Conservation (phyloP, 768 basidiomycete genomes). For the Chalciporus pseudorubinellus region DNA sequence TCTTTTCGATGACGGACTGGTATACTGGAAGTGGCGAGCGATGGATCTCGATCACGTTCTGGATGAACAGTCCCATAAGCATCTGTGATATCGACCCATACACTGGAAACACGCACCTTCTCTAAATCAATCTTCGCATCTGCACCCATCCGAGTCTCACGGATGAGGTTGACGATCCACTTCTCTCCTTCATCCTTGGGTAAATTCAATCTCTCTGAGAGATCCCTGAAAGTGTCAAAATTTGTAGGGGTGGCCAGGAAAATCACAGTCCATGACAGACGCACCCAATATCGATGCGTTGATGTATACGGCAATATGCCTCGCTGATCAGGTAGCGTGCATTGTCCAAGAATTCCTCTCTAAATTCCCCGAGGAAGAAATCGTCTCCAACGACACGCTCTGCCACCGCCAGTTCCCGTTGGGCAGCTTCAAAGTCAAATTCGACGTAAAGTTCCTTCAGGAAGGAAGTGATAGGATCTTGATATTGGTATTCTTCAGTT, state of each 20-base stretch:
- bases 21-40: constrained; percentile 87
- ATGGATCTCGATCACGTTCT: constrained; percentile 97
- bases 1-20: constrained; percentile 94
- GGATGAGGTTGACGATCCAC: constrained; percentile 99
- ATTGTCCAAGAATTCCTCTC: constrained; percentile 94
- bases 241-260: not conserved
- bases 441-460: constrained; percentile 91
- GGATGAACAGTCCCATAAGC: constrained; percentile 13
- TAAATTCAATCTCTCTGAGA: constrained; percentile 90
- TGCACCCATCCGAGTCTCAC: constrained; percentile 93
- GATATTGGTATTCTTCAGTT: constrained; percentile 94
- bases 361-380: constrained; percentile 90
- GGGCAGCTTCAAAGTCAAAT: constrained; percentile 95
- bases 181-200: constrained; percentile 96
- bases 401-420: constrained; percentile 72
- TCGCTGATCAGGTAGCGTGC: constrained; percentile 95
- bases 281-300: constrained; percentile 83
- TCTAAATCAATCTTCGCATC: constrained; percentile 98
- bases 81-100: not conserved
- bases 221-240: constrained; percentile 52
- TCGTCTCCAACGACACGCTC: constrained; percentile 86
- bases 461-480: constrained; percentile 91
- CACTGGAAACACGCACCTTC: constrained; percentile 54
- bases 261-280: constrained; percentile 22
- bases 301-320: constrained; percentile 97